Percentiles rank a stretch among this genome's conserved stretches.
Evolutionary conservation across 2,329 filamentous ascomycete species (phyloP).

Genomic region (Fusarium protoensiforme): DNA sequence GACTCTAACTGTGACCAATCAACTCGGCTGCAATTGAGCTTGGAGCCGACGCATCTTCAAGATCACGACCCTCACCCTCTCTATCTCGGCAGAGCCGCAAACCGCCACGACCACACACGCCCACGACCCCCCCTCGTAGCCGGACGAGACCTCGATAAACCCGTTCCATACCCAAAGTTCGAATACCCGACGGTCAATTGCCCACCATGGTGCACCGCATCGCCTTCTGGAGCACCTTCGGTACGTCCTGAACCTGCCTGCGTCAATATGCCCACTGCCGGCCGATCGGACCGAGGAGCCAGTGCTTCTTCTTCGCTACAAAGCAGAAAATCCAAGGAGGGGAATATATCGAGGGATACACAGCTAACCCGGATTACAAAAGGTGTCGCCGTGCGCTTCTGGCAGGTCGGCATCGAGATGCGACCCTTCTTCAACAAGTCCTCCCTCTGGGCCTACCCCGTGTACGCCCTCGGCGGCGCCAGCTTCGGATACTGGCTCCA

Average conservation of each 20-base stretch:
- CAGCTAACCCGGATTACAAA: slow-evolving; percentile 18
- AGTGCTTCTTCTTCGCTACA: neutral
- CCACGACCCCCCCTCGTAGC: slow-evolving; percentile 28
- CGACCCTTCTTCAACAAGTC: slow-evolving; percentile 88
- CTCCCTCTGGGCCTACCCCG: slow-evolving; percentile 90
- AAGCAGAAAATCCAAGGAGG: neutral
- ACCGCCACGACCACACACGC: slow-evolving; percentile 22
- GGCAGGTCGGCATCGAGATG: slow-evolving; percentile 99
- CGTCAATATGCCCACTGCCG: slow-evolving; percentile 23
- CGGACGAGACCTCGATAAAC: slow-evolving; percentile 31
- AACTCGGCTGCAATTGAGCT: slow-evolving; percentile 42
- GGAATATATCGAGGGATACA: neutral
- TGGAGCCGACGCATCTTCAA: slow-evolving; percentile 36
- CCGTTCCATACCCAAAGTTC: slow-evolving; percentile 14
- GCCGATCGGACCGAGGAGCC: neutral
- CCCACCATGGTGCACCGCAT: slow-evolving; percentile 71
- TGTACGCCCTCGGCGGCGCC: slow-evolving; percentile 86
- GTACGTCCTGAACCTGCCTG: slow-evolving; percentile 58
- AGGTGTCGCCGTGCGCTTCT: slow-evolving; percentile 93
- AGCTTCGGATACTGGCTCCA: slow-evolving; percentile 98
- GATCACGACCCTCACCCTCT: slow-evolving; percentile 42
- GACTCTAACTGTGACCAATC: slow-evolving; percentile 37
- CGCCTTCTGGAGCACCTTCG: slow-evolving; percentile 91
- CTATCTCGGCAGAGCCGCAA: slow-evolving; percentile 36
- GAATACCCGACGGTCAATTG: slow-evolving; percentile 41